These are phyloP conservation scores for Mycena latifolia DNA, from an alignment of 768 basidiomycete species.

Conservation along the genomic window DNA sequence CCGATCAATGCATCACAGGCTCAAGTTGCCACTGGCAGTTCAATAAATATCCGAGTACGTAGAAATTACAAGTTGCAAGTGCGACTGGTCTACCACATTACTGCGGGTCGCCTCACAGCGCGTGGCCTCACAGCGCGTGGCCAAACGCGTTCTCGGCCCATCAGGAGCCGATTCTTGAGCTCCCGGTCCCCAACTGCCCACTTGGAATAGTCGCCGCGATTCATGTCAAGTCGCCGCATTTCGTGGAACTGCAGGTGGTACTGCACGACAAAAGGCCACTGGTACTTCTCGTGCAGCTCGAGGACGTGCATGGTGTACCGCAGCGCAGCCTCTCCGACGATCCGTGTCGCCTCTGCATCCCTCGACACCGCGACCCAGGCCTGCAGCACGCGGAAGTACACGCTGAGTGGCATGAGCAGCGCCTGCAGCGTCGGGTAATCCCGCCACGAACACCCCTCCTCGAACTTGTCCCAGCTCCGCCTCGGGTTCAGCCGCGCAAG, in stretches of 20 bases:
- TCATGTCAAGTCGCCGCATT: conserved; percentile 15
- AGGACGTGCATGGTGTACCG: conserved; percentile 16
- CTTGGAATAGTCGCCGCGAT: conserved; percentile 8
- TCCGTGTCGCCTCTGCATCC: not conserved
- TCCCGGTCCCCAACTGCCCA: conserved; percentile 23
- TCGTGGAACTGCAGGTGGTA: conserved; percentile 30
- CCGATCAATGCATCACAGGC: too few species aligned
- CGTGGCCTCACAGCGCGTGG: too few species aligned
- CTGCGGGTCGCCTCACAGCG: too few species aligned
- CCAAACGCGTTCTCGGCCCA: too few species aligned
- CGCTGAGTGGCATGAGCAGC: conserved; percentile 12
- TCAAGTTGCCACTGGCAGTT: too few species aligned
- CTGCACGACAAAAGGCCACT: conserved; percentile 17
- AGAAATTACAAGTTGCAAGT: too few species aligned
- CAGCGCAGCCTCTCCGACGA: conserved; percentile 16
- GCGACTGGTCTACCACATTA: too few species aligned
- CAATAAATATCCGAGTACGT: too few species aligned
- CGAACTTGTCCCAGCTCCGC: conserved; percentile 1
- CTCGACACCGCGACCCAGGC: conserved; percentile 5
- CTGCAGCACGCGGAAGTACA: conserved; percentile 24
- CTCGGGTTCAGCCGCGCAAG: conserved; percentile 15
- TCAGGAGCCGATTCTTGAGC: not conserved
- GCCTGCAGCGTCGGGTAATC: conserved; percentile 19
- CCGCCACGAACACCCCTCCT: conserved; percentile 5
- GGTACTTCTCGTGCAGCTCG: conserved; percentile 14